phyloP scores from a whole-genome alignment of 768 basidiomycete genomes.

The Boletus rubropictus region DNA sequence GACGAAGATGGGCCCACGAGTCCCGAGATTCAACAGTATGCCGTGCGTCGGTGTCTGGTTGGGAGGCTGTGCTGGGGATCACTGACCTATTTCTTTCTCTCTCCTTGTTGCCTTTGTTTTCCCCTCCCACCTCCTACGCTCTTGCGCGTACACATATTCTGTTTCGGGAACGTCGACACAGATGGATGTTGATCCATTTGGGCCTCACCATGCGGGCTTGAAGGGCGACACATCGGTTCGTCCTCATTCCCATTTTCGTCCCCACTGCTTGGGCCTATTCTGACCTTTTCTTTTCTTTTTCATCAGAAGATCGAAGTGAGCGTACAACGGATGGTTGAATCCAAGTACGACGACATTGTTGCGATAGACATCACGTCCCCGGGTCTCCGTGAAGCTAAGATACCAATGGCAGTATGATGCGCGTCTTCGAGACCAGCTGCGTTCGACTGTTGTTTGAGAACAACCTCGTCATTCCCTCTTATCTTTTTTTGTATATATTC shows the following conservation, averaged over 20 bases:
- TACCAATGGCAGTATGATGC: too few species aligned
- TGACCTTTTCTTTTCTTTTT: not conserved
- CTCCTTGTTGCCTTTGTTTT: not conserved
- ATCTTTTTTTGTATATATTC: too few species aligned
- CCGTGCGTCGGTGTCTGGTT: conserved; percentile 1
- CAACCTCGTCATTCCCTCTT: too few species aligned
- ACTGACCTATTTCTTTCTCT: not conserved
- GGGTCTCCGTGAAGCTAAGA: not conserved
- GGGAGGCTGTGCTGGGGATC: not conserved
- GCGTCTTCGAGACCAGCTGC: not conserved
- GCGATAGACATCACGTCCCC: too few species aligned
- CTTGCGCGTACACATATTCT: not conserved
- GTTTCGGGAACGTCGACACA: not conserved
- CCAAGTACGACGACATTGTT: conserved; percentile 9
- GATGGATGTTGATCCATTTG: conserved; percentile 4
- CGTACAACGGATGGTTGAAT: conserved; percentile 13
- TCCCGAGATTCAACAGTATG: not conserved
- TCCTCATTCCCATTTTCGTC: not conserved
- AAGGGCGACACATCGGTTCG: conserved; percentile 8
- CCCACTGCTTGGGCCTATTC: not conserved
- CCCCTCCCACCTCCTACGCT: not conserved
- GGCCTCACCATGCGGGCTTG: not conserved
- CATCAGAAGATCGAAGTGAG: conserved; percentile 16
- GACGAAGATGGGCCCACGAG: not conserved
- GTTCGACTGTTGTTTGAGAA: too few species aligned